These are phyloP conservation scores for Paramecium biaurelia DNA, from an alignment of 73 alveolate species.

Conservation along the genomic window DNA sequence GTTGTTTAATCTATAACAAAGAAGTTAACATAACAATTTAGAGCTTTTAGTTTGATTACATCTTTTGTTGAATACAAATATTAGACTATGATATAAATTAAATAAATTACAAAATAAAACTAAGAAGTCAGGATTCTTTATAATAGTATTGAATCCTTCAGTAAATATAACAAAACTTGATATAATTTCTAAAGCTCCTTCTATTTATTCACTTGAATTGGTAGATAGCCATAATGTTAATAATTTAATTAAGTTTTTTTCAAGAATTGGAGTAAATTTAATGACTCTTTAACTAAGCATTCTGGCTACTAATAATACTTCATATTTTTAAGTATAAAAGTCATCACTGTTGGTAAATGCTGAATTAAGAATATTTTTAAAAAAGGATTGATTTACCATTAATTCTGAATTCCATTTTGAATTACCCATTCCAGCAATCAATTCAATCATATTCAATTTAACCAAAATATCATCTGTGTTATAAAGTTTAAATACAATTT, in stretches of 20 bases:
- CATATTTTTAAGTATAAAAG: neutral
- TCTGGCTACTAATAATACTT: neutral
- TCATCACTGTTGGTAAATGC: neutral
- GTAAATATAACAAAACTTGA: neutral
- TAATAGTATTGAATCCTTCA: conserved; percentile 5
- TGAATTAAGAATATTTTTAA: neutral
- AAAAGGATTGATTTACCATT: neutral
- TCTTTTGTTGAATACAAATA: conserved; percentile 31
- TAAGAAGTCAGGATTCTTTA: neutral
- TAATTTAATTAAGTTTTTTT: neutral
- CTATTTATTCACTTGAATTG: conserved; percentile 4
- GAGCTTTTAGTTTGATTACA: neutral
- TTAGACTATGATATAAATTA: neutral
- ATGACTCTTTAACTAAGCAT: conserved; percentile 12
- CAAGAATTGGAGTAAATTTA: neutral
- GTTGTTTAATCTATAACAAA: neutral
- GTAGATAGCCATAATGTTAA: neutral
- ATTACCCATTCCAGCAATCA: conserved; percentile 19
- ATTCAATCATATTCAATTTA: conserved; percentile 36
- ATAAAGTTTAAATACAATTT: neutral
- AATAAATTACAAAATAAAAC: neutral
- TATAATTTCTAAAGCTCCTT: neutral
- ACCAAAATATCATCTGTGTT: conserved; percentile 27
- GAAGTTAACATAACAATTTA: neutral
- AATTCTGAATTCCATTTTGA: neutral